These are phyloP conservation scores for Cichorium intybus DNA, from an alignment of 140 eudicot species.

Conservation along the genomic window DNA sequence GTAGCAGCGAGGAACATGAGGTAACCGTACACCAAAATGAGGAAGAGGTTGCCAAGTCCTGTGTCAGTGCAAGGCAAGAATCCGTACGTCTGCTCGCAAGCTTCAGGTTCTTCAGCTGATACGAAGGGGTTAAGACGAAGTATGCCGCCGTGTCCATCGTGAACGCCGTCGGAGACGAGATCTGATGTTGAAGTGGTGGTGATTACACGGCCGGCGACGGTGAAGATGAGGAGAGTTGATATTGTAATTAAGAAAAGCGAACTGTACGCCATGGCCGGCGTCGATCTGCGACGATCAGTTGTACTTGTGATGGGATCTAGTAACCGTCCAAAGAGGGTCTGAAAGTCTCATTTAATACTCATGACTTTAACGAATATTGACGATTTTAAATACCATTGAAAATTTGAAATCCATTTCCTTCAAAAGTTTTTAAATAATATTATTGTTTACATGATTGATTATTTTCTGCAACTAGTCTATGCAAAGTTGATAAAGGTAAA, in stretches of 20 bases:
- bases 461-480: too few relatives aligned
- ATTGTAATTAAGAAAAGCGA: slow-evolving; percentile 17
- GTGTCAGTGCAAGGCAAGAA: slow-evolving; percentile 76
- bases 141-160: slow-evolving; percentile 10
- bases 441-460: too few relatives aligned
- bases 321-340: not conserved
- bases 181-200: slow-evolving; percentile 32
- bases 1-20: slow-evolving; percentile 71
- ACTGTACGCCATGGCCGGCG: slow-evolving; percentile 26
- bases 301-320: slow-evolving; percentile 13
- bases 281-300: not conserved
- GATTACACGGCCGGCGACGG: slow-evolving; percentile 40
- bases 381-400: not conserved
- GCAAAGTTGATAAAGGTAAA: too few relatives aligned
- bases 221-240: slow-evolving; percentile 37
- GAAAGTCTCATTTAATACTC: not conserved
- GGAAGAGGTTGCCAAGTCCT: slow-evolving; percentile 45
- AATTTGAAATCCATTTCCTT: not conserved
- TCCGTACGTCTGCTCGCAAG: slow-evolving; percentile 71
- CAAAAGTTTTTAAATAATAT: too few relatives aligned
- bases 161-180: slow-evolving; percentile 50
- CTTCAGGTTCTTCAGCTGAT: slow-evolving; percentile 23
- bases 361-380: too few relatives aligned
- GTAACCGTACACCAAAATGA: slow-evolving; percentile 62
- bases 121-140: slow-evolving; percentile 29